A percentile compares a stretch with the other conserved stretches of the same genome.
Evolutionary conservation across 2,329 filamentous ascomycete species (phyloP).

Genomic region (Lecanosticta acicola): DNA sequence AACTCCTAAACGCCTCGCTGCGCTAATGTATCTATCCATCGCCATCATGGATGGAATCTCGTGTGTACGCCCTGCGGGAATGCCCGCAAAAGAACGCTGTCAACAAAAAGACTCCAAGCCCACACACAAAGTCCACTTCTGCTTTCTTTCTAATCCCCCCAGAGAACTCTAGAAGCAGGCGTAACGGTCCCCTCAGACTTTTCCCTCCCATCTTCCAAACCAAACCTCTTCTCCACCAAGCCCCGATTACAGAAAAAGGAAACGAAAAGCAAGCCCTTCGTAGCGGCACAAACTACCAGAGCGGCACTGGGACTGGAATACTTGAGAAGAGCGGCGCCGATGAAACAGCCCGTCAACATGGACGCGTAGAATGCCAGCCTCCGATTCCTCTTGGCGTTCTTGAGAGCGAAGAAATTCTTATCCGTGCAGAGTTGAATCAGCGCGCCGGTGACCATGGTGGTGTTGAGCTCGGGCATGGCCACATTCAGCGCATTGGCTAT

Average conservation of each 20-base stretch:
- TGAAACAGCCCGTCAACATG: constrained; percentile 24
- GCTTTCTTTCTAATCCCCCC: constrained; percentile 16
- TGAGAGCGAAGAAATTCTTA: constrained; percentile 16
- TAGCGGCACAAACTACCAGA: constrained; percentile 18
- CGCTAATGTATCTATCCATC: too few species aligned
- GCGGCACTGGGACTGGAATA: constrained; percentile 16
- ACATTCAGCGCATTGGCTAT: constrained; percentile 24
- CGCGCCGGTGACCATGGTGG: constrained; percentile 30
- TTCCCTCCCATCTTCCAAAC: constrained; percentile 14
- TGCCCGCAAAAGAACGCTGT: too few species aligned
- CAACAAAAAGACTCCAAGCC: not conserved
- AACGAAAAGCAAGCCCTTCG: constrained; percentile 21
- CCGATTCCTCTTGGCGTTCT: constrained; percentile 23
- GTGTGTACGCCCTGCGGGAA: too few species aligned
- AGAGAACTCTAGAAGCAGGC: constrained; percentile 17
- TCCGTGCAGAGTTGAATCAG: constrained; percentile 26
- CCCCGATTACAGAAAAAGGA: constrained; percentile 24
- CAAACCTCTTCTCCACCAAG: constrained; percentile 16
- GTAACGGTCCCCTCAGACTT: constrained; percentile 16
- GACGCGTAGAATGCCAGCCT: constrained; percentile 19
- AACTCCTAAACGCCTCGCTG: not conserved
- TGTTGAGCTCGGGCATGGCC: constrained; percentile 27
- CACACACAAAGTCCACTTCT: not conserved
- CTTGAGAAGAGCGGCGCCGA: constrained; percentile 20
- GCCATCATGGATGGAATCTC: too few species aligned